Evolutionary conservation across 805 yeast genomes (phyloP), one percentile per base, ranked within the genome.

Genomic region (Teunomyces lycoperdinae): DNA sequence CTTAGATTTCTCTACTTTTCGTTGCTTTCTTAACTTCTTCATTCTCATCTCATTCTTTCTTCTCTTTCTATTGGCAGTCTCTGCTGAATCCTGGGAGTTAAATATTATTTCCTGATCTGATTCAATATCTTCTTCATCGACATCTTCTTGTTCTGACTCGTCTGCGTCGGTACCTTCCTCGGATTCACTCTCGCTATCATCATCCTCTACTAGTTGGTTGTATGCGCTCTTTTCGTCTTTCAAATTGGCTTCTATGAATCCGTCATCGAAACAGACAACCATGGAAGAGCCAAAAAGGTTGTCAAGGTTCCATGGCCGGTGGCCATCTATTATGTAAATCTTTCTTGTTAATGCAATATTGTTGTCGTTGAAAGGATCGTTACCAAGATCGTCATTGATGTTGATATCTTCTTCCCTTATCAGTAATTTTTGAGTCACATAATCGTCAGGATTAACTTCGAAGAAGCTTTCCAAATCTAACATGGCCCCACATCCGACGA

Each of bases 261-360:
- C 97, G 62, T 92, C 98, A 60, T 91, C 98, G 50, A 91, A 79
- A 64, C 98, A 91, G 5, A 76, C 76, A 4, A 94, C 80, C 52
- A 81, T 76, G 8, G 81, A 81, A 5, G 92, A 84, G 1, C 96
- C 97, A 73, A 87, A 91, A 42, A 94, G 60, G 61, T 94, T 94
- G 63, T 91, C 96, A 53, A 94, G 71, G 66, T 91, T 91, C 98
- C 99, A 94, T 3, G 99, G 99, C 53, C 98, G 73, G 54, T 87
- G 94, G 3, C 96, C 90, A 66, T 94, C 99, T 47, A 94, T 76
- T 9, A 95, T 79, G 58, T 89, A 95, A 2, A 92, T 78, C 48
- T 76, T 80, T 53, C 94, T 76, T 42, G 68, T 77, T 35, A 76
- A 62, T 14, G 46, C 48, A 34, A 50, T 33, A 20, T 43, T 47